phyloP scores from a whole-genome alignment of 2,329 filamentous ascomycete species.

The Sphaerulina vaccinii region DNA sequence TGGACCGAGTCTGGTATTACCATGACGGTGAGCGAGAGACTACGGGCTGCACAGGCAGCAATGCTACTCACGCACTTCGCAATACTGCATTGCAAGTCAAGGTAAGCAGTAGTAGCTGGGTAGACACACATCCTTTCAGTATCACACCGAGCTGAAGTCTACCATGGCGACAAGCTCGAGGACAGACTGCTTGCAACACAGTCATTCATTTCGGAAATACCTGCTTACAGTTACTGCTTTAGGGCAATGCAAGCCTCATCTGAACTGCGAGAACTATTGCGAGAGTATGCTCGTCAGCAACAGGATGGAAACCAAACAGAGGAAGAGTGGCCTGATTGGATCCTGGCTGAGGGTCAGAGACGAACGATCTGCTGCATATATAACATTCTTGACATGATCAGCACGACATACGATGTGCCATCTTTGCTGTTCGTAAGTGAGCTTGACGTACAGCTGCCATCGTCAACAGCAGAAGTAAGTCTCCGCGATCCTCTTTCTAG shows the following conservation, averaged over 20 bases:
- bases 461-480: slow-evolving; percentile 8
- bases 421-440: not conserved
- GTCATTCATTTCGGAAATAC: too few relatives aligned
- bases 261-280: not conserved
- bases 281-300: not conserved
- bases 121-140: too few relatives aligned
- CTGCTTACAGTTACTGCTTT: slow-evolving; percentile 1
- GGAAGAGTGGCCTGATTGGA: slow-evolving; percentile 5
- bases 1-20: slow-evolving; percentile 1
- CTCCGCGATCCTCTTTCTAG: too few relatives aligned
- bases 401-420: not conserved
- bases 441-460: slow-evolving; percentile 5
- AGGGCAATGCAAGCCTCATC: not conserved
- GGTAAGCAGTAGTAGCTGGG: too few relatives aligned
- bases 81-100: too few relatives aligned
- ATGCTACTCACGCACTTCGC: too few relatives aligned
- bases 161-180: too few relatives aligned
- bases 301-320: not conserved
- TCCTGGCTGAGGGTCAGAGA: not conserved
- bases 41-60: slow-evolving; percentile 7
- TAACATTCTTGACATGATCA: slow-evolving; percentile 4
- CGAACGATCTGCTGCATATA: slow-evolving; percentile 9
- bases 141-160: too few relatives aligned
- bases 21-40: not conserved
- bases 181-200: too few relatives aligned